Base-by-base conservation (phyloP, 495 filamentous ascomycete genomes). In the Tuber borchii region DNA sequence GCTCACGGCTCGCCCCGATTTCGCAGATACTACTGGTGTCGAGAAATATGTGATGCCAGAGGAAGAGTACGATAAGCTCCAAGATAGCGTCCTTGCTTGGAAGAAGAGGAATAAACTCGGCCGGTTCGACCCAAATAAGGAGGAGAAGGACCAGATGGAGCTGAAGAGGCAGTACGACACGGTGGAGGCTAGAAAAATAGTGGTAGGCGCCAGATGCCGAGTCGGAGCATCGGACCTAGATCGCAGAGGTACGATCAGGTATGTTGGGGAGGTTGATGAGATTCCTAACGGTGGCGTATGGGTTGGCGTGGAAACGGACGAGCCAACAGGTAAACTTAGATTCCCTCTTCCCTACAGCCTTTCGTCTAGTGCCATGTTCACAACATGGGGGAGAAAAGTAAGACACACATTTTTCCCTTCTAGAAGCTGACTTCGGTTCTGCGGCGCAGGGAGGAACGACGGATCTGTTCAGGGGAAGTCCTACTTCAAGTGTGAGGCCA, bases 21-120 rank as follows among this genome's bases (percentile, higher is more conserved):
- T 92, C 84, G 90, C 88, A 82, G 93, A 94, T 82, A 86, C 90
- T 39, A 93, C 91, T 40, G 88, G 89, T 2, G 92, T 97, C 19
- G 89, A 91, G 37, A 98, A 97, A 84, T 97, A 93, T 82, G 88
- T 89, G 75, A 90, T 99, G 84, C 93, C 94, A 31, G 85, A 87
- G 43, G 88, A 91, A 31, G 90, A 93, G 74, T 99, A 99, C 86
- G 92, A 92, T 81, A 88, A 89, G 73, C 93, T 93, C 74, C 85
- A 90, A 40, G 92, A 97, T 85, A 94, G 91, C 39, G 95, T 99
- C 22, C 87, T 97, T 61, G 92, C 93, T 16, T 97, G 93, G 93
- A 99, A 99, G 86, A 93, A 91, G 84, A 87, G 90, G 34, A 90
- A 97, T 80, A 93, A 97, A 80, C 88, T 99, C 37, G 95, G 95